Evolutionary conservation across 2,329 filamentous ascomycete species (phyloP), one percentile per base, ranked within the genome.

Genomic region (Leptographium lundbergii): DNA sequence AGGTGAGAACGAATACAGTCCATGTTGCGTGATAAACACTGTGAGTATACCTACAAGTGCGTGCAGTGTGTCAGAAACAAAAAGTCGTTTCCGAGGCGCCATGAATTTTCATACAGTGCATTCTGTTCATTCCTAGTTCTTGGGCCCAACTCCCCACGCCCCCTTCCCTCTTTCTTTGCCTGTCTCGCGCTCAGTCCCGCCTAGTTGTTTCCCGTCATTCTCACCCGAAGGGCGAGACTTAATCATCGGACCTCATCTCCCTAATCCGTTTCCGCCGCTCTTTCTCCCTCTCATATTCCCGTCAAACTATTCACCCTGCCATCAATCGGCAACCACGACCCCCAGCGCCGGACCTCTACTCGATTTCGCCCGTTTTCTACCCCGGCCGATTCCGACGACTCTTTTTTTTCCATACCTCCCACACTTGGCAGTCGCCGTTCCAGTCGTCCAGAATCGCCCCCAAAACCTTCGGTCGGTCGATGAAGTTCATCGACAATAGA

Each of bases 231-330:
- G 51, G 58, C 57, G 48, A 59, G 56, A 59, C 61, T 62, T 60
- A 61, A 61, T 61, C 60, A 63, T 62, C 61, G 60, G 59, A 55
- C 57, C 54, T 55, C 59, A 60, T 60, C 59, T 47, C 52, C 51
- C 56, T 55, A 50, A 27, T 48, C 25, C 42, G 19, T 54, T 36
- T 56, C 24, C 53, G 17, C 39, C 54, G 17, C 25, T 32, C 54
- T 47, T 34, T 47, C 10, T 25, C 32, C 39, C 52, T 36, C 52
- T 39, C 52, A 36, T 24, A 36, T 54, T 39, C 56, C 32, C 27
- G 47, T n/a, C 56, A 17, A 57, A 47, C 22, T 32, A 47, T 17
- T 45, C 27, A 32, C 25, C 48, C 25, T 47, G n/a, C 39, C 42
- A n/a, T 52, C 55, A 55, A 57, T 61, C 59, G 54, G 54, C 57